phyloP scores from a whole-genome alignment of 2,329 filamentous ascomycete species.

The Rasamsonia emersonii region DNA sequence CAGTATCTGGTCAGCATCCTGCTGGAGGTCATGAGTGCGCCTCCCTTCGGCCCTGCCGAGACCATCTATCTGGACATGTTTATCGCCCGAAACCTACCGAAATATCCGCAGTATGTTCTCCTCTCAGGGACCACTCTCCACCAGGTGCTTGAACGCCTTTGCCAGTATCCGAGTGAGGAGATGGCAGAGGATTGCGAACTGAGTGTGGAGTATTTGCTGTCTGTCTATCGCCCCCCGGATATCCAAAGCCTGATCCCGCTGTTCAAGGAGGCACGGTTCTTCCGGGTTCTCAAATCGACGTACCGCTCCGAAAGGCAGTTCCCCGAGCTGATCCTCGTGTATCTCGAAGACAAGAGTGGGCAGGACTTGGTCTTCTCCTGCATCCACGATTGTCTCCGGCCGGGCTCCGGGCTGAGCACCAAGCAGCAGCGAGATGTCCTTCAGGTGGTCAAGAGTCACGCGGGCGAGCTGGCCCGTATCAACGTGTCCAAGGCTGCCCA shows the following conservation, averaged over 20 bases:
- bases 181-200: slow-evolving; percentile 89
- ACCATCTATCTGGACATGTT: slow-evolving; percentile 98
- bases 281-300: slow-evolving; percentile 81
- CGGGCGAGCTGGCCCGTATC: slow-evolving; percentile 57
- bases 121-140: slow-evolving; percentile 80
- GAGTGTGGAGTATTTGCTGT: slow-evolving; percentile 92
- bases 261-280: slow-evolving; percentile 74
- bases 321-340: slow-evolving; percentile 65
- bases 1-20: slow-evolving; percentile 90
- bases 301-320: slow-evolving; percentile 76
- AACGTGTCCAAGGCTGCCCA: slow-evolving; percentile 58
- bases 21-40: slow-evolving; percentile 72
- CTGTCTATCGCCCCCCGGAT: slow-evolving; percentile 84
- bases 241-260: slow-evolving; percentile 65
- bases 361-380: slow-evolving; percentile 68
- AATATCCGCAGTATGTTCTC: slow-evolving; percentile 92
- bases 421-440: slow-evolving; percentile 68
- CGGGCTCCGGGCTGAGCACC: slow-evolving; percentile 53
- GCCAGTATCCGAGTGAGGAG: slow-evolving; percentile 70
- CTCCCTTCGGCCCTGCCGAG: slow-evolving; percentile 66
- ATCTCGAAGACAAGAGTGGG: slow-evolving; percentile 77
- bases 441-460: slow-evolving; percentile 55
- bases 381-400: slow-evolving; percentile 64
- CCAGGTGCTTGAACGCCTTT: slow-evolving; percentile 71
- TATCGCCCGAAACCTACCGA: slow-evolving; percentile 86